These are phyloP conservation scores for Kodamaea ohmeri DNA, from an alignment of 1,139 yeast species.

Conservation along the genomic window DNA sequence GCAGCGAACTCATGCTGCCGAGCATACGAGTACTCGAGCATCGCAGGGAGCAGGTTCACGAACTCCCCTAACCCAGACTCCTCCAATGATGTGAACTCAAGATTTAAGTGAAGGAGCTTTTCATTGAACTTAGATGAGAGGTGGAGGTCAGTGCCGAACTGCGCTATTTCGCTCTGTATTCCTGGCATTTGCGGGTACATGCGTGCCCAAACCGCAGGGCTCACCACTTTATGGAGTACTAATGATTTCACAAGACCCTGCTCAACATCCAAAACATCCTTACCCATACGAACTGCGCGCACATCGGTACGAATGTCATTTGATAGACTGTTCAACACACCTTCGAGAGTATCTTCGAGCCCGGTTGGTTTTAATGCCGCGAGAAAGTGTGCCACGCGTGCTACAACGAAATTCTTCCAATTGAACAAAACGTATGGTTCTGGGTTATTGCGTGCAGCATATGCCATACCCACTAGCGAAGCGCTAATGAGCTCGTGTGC, in stretches of 20 bases:
- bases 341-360: conserved; percentile 16
- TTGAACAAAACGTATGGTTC: conserved; percentile 28
- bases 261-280: conserved; percentile 1
- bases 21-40: conserved; percentile 40
- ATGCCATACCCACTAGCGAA: conserved; percentile 21
- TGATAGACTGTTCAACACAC: conserved; percentile 18
- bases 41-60: conserved; percentile 19
- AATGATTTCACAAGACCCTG: conserved; percentile 52
- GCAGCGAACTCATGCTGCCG: conserved; percentile 37
- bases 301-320: conserved; percentile 12
- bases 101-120: conserved; percentile 43
- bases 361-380: conserved; percentile 12
- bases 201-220: conserved; percentile 39
- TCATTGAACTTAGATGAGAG: conserved; percentile 21
- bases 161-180: conserved; percentile 3
- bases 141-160: conserved; percentile 6
- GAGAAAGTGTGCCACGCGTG: conserved; percentile 28
- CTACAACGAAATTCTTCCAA: conserved; percentile 36
- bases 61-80: conserved; percentile 50
- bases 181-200: not conserved
- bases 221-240: conserved; percentile 33
- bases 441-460: conserved; percentile 19
- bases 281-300: not conserved
- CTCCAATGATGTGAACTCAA: conserved; percentile 54
- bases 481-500: conserved; percentile 23